Base-by-base conservation (phyloP, 208 protist genomes). In the Strigomonas culicis region DNA sequence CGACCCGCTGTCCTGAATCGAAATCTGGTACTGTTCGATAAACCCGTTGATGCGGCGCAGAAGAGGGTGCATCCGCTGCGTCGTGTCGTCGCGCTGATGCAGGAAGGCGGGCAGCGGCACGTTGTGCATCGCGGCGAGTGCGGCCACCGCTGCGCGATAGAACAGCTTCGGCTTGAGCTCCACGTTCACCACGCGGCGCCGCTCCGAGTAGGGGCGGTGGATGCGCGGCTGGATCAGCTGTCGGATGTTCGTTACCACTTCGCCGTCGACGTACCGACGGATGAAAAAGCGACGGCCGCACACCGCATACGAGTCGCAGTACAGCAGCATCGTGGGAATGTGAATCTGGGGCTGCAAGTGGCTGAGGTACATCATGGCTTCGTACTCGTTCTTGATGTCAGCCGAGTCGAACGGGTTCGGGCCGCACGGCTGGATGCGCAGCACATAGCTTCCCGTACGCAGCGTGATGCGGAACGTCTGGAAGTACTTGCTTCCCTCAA, bases 281-380 rank as follows among this genome's bases (percentile, higher is more conserved):
- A 92, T 43, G 30, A 81, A 92, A 68, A 92, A 92, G 67, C 80
- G 79, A 11, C 79, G 66, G 32, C 82, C 86, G 53, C 79, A 88
- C 19, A 86, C 77, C 11, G 80, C 72, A 63, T 87, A 82, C 0
- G 71, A 80, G 71, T 87, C 82, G 43, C 86, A 92, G 68, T 89
- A 92, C 3, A 92, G 21, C 28, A 87, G 66, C 59, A 72, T 70
- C 50, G 75, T 70, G 22, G 86, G 77, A 19, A 86, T 72, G n/a
- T 69, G 59, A 50, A 79, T 69, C 55, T 49, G 66, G 51, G 82
- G 80, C n/a, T 78, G 49, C 4, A 43, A 62, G 50, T 74, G 70
- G 59, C 74, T 59, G 13, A 92, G 65, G 69, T 92, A 79, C 24
- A 67, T 67, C 77, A 92, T 89, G 39, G 78, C 80, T 41, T 89